Evolutionary conservation across 345 rosid species (phyloP).

Genomic region (Leavenworthia alabamica): DNA sequence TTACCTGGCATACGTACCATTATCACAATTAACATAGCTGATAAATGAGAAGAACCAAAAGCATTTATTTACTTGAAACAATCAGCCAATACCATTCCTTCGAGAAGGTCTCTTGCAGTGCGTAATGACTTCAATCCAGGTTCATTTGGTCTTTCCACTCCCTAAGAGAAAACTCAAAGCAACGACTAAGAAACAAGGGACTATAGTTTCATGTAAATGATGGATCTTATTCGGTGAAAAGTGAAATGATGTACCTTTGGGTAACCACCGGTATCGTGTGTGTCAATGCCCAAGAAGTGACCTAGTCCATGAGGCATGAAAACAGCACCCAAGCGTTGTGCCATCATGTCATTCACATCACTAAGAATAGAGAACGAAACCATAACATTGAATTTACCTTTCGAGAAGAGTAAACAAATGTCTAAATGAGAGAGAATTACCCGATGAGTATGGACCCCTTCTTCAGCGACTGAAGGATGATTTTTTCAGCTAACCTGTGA

Average conservation of each 20-base stretch:
- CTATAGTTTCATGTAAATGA: background rate
- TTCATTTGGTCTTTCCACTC: conserved; percentile 55
- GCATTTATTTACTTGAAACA: background rate
- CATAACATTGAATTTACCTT: background rate
- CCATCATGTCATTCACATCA: conserved; percentile 74
- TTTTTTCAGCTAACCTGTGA: conserved; percentile 76
- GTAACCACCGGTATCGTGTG: conserved; percentile 93
- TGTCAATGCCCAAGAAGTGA: conserved; percentile 85
- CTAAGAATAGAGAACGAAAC: conserved; percentile 31
- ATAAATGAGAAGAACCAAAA: background rate
- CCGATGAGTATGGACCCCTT: conserved; percentile 59
- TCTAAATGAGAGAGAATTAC: conserved; percentile 33
- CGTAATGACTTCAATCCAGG: conserved; percentile 79
- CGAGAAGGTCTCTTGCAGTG: conserved; percentile 59
- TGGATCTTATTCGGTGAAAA: background rate
- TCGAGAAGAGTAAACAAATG: background rate
- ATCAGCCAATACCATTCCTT: conserved; percentile 62
- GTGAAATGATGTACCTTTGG: conserved; percentile 40
- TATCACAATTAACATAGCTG: background rate
- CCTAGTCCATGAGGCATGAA: conserved; percentile 99
- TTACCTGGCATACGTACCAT: conserved; percentile 45
- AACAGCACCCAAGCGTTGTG: conserved; percentile 65
- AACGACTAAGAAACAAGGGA: background rate
- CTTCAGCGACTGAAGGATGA: conserved; percentile 61
- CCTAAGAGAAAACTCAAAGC: conserved; percentile 37